These are phyloP conservation scores for Platanthera guangdongensis DNA, from an alignment of 106 monocot species.

Conservation along the genomic window DNA sequence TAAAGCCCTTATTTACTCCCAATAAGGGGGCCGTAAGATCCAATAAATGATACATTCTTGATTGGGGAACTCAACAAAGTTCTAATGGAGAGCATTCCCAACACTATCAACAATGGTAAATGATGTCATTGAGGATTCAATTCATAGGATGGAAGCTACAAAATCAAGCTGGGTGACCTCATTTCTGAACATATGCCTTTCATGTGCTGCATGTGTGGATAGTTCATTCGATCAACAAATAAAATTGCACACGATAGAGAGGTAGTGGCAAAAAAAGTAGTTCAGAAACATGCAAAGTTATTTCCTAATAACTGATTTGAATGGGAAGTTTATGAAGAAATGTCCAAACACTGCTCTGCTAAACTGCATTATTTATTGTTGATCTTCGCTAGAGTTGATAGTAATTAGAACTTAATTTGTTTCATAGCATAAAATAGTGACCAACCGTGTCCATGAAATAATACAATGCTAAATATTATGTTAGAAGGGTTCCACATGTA, in stretches of 20 bases:
- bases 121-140: slow-evolving; percentile 92
- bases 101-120: slow-evolving; percentile 80
- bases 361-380: slow-evolving; percentile 84
- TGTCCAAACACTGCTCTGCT: background rate
- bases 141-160: slow-evolving; percentile 85
- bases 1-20: too few species aligned
- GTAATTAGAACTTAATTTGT: slow-evolving; percentile 32
- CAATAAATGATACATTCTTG: slow-evolving; percentile 99
- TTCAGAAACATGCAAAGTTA: background rate
- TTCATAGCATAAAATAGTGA: too few species aligned
- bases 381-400: slow-evolving; percentile 97
- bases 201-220: slow-evolving; percentile 50
- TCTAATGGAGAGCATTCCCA: slow-evolving; percentile 91
- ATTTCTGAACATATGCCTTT: slow-evolving; percentile 91
- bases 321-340: too few species aligned
- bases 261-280: slow-evolving; percentile 11
- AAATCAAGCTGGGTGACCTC: slow-evolving; percentile 74
- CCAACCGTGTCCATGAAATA: too few species aligned
- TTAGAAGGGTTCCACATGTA: too few species aligned
- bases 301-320: too few species aligned
- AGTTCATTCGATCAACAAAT: background rate
- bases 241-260: background rate
- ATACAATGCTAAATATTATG: too few species aligned
- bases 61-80: slow-evolving; percentile 75
- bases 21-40: too few species aligned